phyloP scores from a whole-genome alignment of 441 rosid genomes.

The Raphanus hybrid region DNA sequence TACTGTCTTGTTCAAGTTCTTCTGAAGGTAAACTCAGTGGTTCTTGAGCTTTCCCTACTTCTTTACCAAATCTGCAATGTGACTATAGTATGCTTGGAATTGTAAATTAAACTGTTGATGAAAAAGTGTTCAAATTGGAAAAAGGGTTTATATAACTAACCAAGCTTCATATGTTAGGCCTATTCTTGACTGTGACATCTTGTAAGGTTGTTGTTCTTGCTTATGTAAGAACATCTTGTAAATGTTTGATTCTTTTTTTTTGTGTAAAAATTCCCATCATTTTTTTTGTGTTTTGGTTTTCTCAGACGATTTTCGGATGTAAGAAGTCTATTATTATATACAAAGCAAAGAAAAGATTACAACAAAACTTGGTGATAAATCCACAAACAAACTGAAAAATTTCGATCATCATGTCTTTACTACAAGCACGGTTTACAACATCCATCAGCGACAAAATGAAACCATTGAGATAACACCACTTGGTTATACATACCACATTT shows the following conservation, averaged over 20 bases:
- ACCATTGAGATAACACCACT: neutral
- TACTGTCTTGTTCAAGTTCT: neutral
- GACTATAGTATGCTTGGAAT: neutral
- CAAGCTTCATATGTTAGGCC: neutral
- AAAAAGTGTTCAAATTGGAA: neutral
- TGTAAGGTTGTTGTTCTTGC: neutral
- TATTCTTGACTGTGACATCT: neutral
- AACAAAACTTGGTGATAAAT: neutral
- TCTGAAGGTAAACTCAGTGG: neutral
- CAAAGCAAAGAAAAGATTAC: neutral
- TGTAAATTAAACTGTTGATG: neutral
- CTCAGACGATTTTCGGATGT: neutral
- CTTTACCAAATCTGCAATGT: neutral
- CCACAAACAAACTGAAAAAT: neutral
- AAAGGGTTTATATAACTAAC: neutral
- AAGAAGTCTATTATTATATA: neutral
- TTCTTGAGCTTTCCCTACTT: neutral
- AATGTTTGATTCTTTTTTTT: too few relatives aligned
- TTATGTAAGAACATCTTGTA: too few relatives aligned
- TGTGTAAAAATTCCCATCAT: too few relatives aligned
- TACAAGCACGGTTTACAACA: neutral
- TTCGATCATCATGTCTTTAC: neutral
- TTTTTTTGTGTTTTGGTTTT: neutral
- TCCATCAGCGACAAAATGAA: neutral
- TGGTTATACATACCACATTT: slow-evolving; percentile 7